phyloP scores from a whole-genome alignment of 2,329 filamentous ascomycete species.

The Hymenoscyphus albidus region DNA sequence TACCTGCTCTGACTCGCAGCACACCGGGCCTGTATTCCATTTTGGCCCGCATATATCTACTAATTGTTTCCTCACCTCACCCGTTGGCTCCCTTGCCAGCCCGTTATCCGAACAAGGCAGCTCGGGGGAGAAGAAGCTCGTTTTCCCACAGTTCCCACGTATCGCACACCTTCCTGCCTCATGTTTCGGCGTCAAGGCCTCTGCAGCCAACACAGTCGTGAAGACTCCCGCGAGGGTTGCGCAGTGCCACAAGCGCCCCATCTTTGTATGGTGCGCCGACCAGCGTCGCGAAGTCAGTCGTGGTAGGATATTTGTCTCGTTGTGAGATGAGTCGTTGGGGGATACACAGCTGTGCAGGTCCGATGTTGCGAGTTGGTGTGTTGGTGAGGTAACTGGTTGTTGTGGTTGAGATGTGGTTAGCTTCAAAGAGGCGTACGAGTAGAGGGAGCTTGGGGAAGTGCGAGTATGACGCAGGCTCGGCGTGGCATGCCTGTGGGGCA shows the following conservation, averaged over 20 bases:
- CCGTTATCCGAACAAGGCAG: constrained; percentile 92
- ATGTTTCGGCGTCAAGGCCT: constrained; percentile 53
- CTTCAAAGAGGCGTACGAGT: background rate
- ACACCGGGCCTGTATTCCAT: constrained; percentile 81
- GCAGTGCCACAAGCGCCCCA: constrained; percentile 24
- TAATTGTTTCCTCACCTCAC: constrained; percentile 69
- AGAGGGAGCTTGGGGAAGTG: background rate
- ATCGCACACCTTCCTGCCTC: constrained; percentile 88
- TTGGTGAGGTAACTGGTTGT: background rate
- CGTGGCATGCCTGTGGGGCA: too few species aligned
- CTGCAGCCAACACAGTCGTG: constrained; percentile 21
- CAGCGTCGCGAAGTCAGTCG: constrained; percentile 16
- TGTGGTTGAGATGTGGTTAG: background rate
- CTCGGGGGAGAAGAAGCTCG: constrained; percentile 83
- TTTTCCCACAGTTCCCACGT: constrained; percentile 85
- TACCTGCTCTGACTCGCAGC: constrained; percentile 78
- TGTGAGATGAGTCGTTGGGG: background rate
- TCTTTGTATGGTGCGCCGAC: constrained; percentile 18
- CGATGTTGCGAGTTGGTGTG: background rate
- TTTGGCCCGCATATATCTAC: constrained; percentile 81
- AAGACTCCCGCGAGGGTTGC: constrained; percentile 23
- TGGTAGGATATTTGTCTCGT: background rate
- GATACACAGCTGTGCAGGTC: background rate
- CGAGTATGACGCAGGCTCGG: background rate
- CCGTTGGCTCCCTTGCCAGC: constrained; percentile 69